Evolutionary conservation across 352 stramenopile genomes (phyloP), one percentile per base, ranked within the genome.

Genomic region (Globisporangium uncinulatum): DNA sequence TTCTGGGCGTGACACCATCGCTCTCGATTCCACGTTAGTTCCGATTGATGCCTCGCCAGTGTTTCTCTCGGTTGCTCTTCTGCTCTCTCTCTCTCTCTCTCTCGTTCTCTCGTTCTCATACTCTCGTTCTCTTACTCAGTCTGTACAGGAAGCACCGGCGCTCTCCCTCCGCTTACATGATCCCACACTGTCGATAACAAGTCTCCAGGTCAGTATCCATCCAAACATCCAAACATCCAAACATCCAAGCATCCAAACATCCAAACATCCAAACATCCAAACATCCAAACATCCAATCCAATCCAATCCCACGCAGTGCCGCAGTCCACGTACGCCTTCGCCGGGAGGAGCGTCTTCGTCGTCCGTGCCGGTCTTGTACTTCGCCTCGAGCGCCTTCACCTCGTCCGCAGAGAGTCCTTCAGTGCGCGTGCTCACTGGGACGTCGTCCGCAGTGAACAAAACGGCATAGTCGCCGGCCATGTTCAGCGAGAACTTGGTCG

Each of bases 401-500:
- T 87, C 76, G 41, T 87, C 71, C 31, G 68, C 71, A 1, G 78
- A 58, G 42, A 91, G 56, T 17, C 80, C 80, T 61, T 87, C 70
- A 10, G 74, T 79, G 58, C 75, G 77, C 36, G 77, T 80, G 65
- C 78, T 86, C 48, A 91, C 80, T 8, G 78, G 75, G 45, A 86
- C 66, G n/a, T 80, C 80, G 15, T 93, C 83, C 14, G 69, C 57
- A 41, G 76, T 88, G 48, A 73, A 37, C 10, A 93, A 59, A 59
- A 91, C 66, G 20, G 77, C 79, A 42, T 85, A 87, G 56, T 93
- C 83, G 39, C 79, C 83, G 7, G 71, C 75, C 20, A 67, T 58
- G 57, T 89, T 85, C 51, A 89, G 70, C 45, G 81, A 89, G 53
- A 89, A 89, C 69, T 91, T 91, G 54, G 80, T 91, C 11, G 83